phyloP scores from a whole-genome alignment of 176 grass and related monocot genomes.

The Oryza australiensis region DNA sequence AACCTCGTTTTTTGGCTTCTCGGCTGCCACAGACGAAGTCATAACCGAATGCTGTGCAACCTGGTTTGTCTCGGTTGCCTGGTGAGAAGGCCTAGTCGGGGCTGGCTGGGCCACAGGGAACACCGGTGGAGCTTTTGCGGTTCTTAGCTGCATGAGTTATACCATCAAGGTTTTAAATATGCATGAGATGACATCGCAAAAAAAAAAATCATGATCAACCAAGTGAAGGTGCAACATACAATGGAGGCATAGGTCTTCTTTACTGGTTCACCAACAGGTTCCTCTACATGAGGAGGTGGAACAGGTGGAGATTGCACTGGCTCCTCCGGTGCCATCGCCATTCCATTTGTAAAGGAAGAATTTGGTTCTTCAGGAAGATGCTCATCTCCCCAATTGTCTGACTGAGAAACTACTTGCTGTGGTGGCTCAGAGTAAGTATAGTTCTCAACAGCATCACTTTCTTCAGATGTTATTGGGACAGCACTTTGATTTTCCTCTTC shows the following conservation, averaged over 20 bases:
- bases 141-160: slow-evolving; percentile 57
- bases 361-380: slow-evolving; percentile 52
- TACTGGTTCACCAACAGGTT: slow-evolving; percentile 66
- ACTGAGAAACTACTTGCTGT: slow-evolving; percentile 47
- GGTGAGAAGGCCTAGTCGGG: slow-evolving; percentile 43
- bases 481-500: slow-evolving; percentile 63
- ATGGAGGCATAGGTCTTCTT: slow-evolving; percentile 98
- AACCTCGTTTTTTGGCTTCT: slow-evolving; percentile 58
- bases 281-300: slow-evolving; percentile 44
- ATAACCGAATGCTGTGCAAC: slow-evolving; percentile 35
- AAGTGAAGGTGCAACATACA: slow-evolving; percentile 50
- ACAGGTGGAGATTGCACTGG: slow-evolving; percentile 45
- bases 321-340: slow-evolving; percentile 48
- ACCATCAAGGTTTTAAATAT: slow-evolving; percentile 28
- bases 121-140: slow-evolving; percentile 50
- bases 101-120: slow-evolving; percentile 36
- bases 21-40: slow-evolving; percentile 36
- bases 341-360: slow-evolving; percentile 57
- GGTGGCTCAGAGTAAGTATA: slow-evolving; percentile 60
- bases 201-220: slow-evolving; percentile 23
- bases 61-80: slow-evolving; percentile 44
- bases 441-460: slow-evolving; percentile 47
- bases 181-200: slow-evolving; percentile 6
- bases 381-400: slow-evolving; percentile 62
- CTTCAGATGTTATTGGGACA: slow-evolving; percentile 50